Evolutionary conservation across 2,329 filamentous ascomycete species (phyloP).

Genomic region (Fusarium tupiense): DNA sequence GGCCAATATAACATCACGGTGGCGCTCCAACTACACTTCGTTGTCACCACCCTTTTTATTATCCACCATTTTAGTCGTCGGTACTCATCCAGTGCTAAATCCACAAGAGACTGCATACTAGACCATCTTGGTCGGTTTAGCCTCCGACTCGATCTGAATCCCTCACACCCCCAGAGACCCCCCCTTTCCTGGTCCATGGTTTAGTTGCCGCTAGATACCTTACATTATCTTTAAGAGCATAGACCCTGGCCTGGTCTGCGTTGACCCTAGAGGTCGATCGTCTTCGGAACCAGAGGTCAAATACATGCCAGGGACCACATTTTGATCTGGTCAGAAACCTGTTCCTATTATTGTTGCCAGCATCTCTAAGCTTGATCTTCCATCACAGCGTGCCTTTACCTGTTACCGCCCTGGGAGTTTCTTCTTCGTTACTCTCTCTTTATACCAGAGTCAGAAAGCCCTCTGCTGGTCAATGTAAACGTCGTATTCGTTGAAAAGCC

Average conservation of each 20-base stretch:
- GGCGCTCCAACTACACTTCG: constrained; percentile 36
- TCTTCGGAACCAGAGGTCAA: constrained; percentile 36
- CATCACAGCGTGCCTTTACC: neutral
- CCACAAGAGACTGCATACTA: constrained; percentile 35
- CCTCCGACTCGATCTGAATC: constrained; percentile 32
- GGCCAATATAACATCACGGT: constrained; percentile 39
- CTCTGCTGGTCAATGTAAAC: neutral
- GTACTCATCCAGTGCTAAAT: constrained; percentile 33
- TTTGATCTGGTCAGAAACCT: constrained; percentile 13
- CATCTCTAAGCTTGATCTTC: constrained; percentile 2
- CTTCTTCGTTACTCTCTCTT: neutral
- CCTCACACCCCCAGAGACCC: constrained; percentile 27
- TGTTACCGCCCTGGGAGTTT: neutral
- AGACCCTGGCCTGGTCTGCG: constrained; percentile 39
- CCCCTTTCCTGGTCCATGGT: constrained; percentile 37
- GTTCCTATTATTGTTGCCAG: constrained; percentile 8
- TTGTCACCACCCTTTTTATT: constrained; percentile 38
- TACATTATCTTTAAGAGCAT: constrained; percentile 38
- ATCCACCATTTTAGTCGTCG: constrained; percentile 41
- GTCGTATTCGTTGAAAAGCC: neutral
- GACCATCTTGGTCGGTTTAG: constrained; percentile 29
- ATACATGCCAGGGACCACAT: constrained; percentile 39
- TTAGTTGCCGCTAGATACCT: constrained; percentile 41
- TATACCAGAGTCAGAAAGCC: neutral
- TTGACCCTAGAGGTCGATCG: constrained; percentile 41